Percentiles rank a stretch among this genome's conserved stretches.
These are phyloP conservation scores for Colletotrichum siamense DNA, from an alignment of 2,329 filamentous ascomycete genomes.

Conservation along the genomic window DNA sequence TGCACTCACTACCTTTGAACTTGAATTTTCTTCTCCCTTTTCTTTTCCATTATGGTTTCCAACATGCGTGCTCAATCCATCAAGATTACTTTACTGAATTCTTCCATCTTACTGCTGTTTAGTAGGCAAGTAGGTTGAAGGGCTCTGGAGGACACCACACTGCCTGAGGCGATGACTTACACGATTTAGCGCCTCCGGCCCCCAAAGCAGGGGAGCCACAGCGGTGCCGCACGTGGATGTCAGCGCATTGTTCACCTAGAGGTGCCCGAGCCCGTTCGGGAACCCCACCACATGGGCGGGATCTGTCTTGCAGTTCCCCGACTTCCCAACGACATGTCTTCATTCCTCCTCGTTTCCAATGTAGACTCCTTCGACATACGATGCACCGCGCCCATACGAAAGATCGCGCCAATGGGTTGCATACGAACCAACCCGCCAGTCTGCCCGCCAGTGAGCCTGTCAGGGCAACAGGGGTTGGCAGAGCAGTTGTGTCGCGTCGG, in stretches of 20 bases:
- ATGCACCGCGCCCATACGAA: neutral
- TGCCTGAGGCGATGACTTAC: neutral
- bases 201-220: neutral
- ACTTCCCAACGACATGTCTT: neutral
- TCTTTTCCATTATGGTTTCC: too few species aligned
- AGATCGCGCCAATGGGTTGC: neutral
- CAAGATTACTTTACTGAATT: neutral
- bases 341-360: neutral
- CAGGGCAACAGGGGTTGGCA: neutral
- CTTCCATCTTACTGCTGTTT: neutral
- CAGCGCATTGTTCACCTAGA: neutral
- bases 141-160: neutral
- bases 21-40: too few species aligned
- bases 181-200: neutral
- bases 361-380: neutral
- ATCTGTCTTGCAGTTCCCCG: neutral
- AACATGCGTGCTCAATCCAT: too few species aligned
- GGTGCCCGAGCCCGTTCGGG: neutral
- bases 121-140: neutral
- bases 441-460: conserved; percentile 3
- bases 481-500: neutral
- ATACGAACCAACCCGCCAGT: neutral
- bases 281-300: neutral
- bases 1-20: too few species aligned
- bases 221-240: neutral